A percentile compares a stretch with the other conserved stretches of the same genome.
phyloP scores from a whole-genome alignment of 148 eudicot species.

The Silene conica region DNA sequence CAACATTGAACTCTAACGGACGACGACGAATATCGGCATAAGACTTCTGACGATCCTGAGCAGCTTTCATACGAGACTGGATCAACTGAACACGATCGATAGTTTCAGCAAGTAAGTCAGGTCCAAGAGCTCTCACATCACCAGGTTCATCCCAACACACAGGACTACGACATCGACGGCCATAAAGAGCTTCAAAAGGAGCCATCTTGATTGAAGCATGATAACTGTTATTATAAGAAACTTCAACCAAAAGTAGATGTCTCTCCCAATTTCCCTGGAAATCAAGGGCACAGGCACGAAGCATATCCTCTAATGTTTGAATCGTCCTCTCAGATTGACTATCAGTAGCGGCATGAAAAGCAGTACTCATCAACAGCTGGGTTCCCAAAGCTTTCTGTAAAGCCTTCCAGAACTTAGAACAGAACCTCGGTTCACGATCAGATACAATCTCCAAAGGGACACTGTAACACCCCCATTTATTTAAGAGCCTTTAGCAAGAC shows the following conservation, averaged over 20 bases:
- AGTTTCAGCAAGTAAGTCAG: too few relatives aligned
- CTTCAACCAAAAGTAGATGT: neutral
- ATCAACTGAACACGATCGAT: too few relatives aligned
- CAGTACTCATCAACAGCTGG: neutral
- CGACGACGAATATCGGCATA: neutral
- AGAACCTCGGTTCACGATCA: neutral
- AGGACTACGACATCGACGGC: too few relatives aligned
- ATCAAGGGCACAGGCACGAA: neutral
- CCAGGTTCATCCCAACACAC: too few relatives aligned
- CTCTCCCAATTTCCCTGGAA: neutral
- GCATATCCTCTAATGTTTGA: neutral
- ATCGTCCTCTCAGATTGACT: neutral
- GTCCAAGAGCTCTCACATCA: too few relatives aligned
- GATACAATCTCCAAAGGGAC: neutral
- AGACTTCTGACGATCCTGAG: neutral
- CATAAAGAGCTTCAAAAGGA: too few relatives aligned
- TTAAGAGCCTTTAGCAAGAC: too few relatives aligned
- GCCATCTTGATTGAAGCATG: too few relatives aligned
- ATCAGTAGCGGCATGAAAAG: neutral
- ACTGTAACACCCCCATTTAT: too few relatives aligned
- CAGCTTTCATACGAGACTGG: neutral
- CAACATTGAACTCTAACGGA: neutral
- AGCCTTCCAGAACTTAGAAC: neutral
- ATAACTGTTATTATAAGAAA: too few relatives aligned
- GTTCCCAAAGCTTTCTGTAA: neutral